phyloP scores from a whole-genome alignment of 1,284 basidiomycete genomes.

The Tilletia indica region DNA sequence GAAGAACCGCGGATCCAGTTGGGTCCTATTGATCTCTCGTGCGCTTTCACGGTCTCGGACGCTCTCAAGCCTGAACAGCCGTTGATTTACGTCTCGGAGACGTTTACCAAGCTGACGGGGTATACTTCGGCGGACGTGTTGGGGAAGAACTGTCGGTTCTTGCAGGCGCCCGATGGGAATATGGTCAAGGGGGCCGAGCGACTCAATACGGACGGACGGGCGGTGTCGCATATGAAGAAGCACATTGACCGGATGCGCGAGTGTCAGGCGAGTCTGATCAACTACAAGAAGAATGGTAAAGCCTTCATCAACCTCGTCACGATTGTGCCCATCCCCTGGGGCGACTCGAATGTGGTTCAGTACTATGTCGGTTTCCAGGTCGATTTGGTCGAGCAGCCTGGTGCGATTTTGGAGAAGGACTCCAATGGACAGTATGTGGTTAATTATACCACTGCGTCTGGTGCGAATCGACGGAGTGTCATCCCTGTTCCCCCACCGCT shows the following conservation, averaged over 20 bases:
- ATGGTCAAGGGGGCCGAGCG: slow-evolving; percentile 68
- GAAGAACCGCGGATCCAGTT: slow-evolving; percentile 71
- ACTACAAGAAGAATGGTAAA: slow-evolving; percentile 80
- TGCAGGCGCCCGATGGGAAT: slow-evolving; percentile 72
- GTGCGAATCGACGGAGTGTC: background rate
- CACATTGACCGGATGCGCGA: slow-evolving; percentile 33
- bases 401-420: slow-evolving; percentile 66
- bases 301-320: slow-evolving; percentile 66
- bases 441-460: slow-evolving; percentile 35
- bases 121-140: slow-evolving; percentile 64
- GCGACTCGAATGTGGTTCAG: slow-evolving; percentile 59
- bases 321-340: slow-evolving; percentile 40
- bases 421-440: slow-evolving; percentile 46
- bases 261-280: slow-evolving; percentile 80
- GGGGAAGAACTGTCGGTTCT: slow-evolving; percentile 56
- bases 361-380: slow-evolving; percentile 83
- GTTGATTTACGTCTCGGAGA: slow-evolving; percentile 81
- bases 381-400: slow-evolving; percentile 81
- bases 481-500: no score
- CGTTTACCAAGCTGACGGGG: slow-evolving; percentile 77
- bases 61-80: slow-evolving; percentile 75
- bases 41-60: slow-evolving; percentile 84
- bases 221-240: slow-evolving; percentile 62
- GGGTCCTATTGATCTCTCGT: slow-evolving; percentile 86
- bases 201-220: slow-evolving; percentile 68